Percentiles rank a stretch among this genome's conserved stretches.
Conservation (phyloP, 2,329 filamentous ascomycete genomes). For the Alternaria atra region DNA sequence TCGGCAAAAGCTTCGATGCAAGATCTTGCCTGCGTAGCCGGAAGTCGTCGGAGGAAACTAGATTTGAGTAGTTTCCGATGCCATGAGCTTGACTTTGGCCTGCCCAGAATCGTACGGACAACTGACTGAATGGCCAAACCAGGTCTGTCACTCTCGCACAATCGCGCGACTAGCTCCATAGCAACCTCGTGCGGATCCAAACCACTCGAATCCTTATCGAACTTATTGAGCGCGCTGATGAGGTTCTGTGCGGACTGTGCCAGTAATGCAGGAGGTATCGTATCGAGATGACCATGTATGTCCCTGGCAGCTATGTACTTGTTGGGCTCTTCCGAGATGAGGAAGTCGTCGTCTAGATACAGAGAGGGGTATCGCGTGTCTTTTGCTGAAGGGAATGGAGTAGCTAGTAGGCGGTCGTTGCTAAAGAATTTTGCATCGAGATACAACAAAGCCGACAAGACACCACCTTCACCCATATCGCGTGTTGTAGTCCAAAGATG, state of each 20-base stretch:
- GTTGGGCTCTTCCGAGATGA: slow-evolving; percentile 24
- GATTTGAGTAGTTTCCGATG: slow-evolving; percentile 49
- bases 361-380: slow-evolving; percentile 45
- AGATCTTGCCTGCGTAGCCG: slow-evolving; percentile 38
- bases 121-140: slow-evolving; percentile 39
- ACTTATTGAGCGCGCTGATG: slow-evolving; percentile 13
- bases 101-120: slow-evolving; percentile 40
- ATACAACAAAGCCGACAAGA: slow-evolving; percentile 46
- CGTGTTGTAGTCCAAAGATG: slow-evolving; percentile 22
- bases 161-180: slow-evolving; percentile 33
- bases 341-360: slow-evolving; percentile 46
- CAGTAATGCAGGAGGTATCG: slow-evolving; percentile 33
- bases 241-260: slow-evolving; percentile 25
- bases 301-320: slow-evolving; percentile 6
- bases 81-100: slow-evolving; percentile 55
- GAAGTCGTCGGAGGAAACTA: slow-evolving; percentile 45
- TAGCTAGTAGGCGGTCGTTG: slow-evolving; percentile 29
- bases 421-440: slow-evolving; percentile 36
- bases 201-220: neutral
- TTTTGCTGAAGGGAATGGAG: slow-evolving; percentile 33
- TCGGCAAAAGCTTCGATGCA: slow-evolving; percentile 42
- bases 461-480: slow-evolving; percentile 41
- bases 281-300: slow-evolving; percentile 16
- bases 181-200: slow-evolving; percentile 28
- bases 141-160: slow-evolving; percentile 44